Base-by-base conservation (phyloP, 257 asterid species). In the Solanum chiquidenum region DNA sequence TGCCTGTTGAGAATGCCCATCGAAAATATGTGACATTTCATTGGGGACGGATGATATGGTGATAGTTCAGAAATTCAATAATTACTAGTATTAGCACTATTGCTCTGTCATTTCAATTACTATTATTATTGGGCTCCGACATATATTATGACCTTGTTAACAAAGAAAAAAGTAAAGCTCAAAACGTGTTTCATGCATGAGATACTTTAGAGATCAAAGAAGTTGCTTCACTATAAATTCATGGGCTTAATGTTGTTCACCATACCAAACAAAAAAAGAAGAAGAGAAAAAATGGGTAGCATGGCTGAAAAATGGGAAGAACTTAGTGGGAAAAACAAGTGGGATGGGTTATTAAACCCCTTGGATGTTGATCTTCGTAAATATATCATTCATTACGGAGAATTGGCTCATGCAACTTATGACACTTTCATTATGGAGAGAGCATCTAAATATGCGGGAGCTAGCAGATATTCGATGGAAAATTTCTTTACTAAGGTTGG, bases 381-480 rank as follows among this genome's bases (percentile, higher is more conserved):
- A 77, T 77, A 77, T 14, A 77, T 77, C 84, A 77, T 77, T 44
- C 84, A 77, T 7, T 77, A 42, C 2, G 84, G 84, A 25, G 84
- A 77, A 42, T 25, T 77, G 9, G 38, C 84, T 42, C 84, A 77
- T 8, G 84, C 84, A 25, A 77, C 84, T 77, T 77, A 77, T 7
- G 84, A 79, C 38, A 25, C 84, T 79, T 96, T 96, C 93, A 93
- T 91, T 80, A 72, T 88, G 0, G 94, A 91, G 14, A 92, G 86
- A 87, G 95, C 91, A 5, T 96, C 98, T 1, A 96, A 92, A 86
- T 95, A 92, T 58, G 98, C 98, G 0, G 99, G 99, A 13, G 91
- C 92, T 85, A 90, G 94, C 87, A 71, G 89, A 8, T 95, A 90
- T 25, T 80, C 96, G 0, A 92, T 89, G 87, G 84, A 73, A 1